Evolutionary conservation across 768 basidiomycete genomes (phyloP), one percentile per base, ranked within the genome.

Genomic region (Tremella mesenterica): DNA sequence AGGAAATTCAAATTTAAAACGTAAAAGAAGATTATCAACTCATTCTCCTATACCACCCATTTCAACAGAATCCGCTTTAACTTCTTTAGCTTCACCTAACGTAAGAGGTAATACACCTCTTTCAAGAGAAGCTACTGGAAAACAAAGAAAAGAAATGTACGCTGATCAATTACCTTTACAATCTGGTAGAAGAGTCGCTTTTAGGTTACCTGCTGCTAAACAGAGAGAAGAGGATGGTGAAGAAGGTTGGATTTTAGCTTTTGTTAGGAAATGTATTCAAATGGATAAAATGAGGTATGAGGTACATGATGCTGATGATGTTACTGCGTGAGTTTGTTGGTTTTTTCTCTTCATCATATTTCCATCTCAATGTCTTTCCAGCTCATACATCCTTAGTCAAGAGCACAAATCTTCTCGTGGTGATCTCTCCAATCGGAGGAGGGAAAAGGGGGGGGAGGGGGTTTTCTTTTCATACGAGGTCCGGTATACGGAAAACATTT

Each of bases 201-300:
- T 75, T 61, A 67, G 60, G 41, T 56, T 63, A 47, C 72, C 70
- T 5, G 13, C 21, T 20, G 28, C 6, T 43, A 51, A 28, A 26
- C 39, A 29, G 48, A 49, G 29, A 30, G 53, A 41, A 33, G 59
- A 52, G 0, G 49, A 25, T 0, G 52, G 50, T n/a, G 67, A 61
- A 29, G 69, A 70, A 9, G 71, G 64, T 4, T 77, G 74, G 73
- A 77, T 77, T 46, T 53, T 76, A 48, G 75, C 75, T 1, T 60
- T 61, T n/a, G 59, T 77, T 25, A 58, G 70, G 26, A 50, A 46
- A 23, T 71, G 63, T 56, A 60, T 74, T 18, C 49, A 56, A 2
- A 58, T 58, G 23, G 76, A 76, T 53, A 72, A 68, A 69, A 72
- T 65, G 61, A 70, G 73, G 41, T 77, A 77, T 52, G 67, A 67